phyloP scores from a whole-genome alignment of 2,329 filamentous ascomycete species.

The Cercospora sp. region DNA sequence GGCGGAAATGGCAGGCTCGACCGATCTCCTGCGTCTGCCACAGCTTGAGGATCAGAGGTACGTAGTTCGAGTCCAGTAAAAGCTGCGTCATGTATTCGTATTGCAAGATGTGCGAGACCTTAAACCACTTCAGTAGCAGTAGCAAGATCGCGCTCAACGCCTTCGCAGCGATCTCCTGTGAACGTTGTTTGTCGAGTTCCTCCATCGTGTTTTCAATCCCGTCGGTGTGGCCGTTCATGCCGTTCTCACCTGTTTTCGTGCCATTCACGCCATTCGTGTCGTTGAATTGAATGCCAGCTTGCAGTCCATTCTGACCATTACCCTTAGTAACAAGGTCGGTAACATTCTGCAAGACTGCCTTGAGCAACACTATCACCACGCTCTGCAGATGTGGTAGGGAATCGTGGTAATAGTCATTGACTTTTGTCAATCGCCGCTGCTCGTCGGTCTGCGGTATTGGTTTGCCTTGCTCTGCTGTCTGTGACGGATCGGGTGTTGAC shows the following conservation, averaged over 20 bases:
- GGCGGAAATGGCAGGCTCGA: slow-evolving; percentile 79
- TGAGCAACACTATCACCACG: slow-evolving; percentile 86
- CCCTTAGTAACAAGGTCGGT: slow-evolving; percentile 72
- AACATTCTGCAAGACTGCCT: slow-evolving; percentile 82
- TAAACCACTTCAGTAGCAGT: slow-evolving; percentile 93
- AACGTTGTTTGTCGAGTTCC: slow-evolving; percentile 77
- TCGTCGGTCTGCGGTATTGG: slow-evolving; percentile 30
- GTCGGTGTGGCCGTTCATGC: slow-evolving; percentile 32
- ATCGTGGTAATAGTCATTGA: slow-evolving; percentile 79
- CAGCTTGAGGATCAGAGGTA: slow-evolving; percentile 87
- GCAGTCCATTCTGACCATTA: slow-evolving; percentile 50
- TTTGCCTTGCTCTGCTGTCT: slow-evolving; percentile 37
- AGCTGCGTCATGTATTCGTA: slow-evolving; percentile 95
- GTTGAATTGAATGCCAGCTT: slow-evolving; percentile 49
- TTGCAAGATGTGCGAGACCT: slow-evolving; percentile 89
- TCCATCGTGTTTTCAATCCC: slow-evolving; percentile 51
- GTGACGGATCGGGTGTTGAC: slow-evolving; percentile 32
- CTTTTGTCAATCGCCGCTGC: slow-evolving; percentile 45
- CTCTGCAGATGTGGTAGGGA: slow-evolving; percentile 87
- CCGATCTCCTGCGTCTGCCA: slow-evolving; percentile 95
- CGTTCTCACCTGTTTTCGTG: slow-evolving; percentile 43
- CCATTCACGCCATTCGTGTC: slow-evolving; percentile 34
- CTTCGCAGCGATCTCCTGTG: slow-evolving; percentile 84
- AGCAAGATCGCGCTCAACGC: slow-evolving; percentile 87
- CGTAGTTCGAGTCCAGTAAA: slow-evolving; percentile 89